A percentile compares a stretch with the other conserved stretches of the same genome.
Conservation (phyloP, 2,329 filamentous ascomycete species). For the Chaetomiaceae sp. region DNA sequence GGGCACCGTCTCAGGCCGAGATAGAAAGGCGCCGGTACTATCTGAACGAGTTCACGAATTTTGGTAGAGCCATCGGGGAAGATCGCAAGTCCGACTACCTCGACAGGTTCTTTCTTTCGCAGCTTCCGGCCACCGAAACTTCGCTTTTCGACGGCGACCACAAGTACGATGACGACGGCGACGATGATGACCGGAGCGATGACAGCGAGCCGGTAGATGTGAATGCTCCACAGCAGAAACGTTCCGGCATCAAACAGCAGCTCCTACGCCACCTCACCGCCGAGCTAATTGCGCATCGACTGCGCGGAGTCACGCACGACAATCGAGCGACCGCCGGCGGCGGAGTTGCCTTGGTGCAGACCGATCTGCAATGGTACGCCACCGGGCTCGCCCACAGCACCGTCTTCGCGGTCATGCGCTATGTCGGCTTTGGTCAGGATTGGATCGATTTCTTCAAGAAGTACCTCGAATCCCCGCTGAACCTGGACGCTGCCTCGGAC, state of each 20-base stretch:
- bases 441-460: slow-evolving; percentile 40
- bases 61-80: slow-evolving; percentile 6
- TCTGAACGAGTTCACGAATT: slow-evolving; percentile 2
- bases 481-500: slow-evolving; percentile 33
- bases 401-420: slow-evolving; percentile 36
- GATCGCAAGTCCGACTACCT: slow-evolving; percentile 23
- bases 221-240: slow-evolving; percentile 17
- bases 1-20: slow-evolving; percentile 21
- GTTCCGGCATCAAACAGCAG: slow-evolving; percentile 32
- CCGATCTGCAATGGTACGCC: slow-evolving; percentile 37
- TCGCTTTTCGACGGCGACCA: slow-evolving; percentile 22
- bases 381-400: slow-evolving; percentile 40
- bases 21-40: slow-evolving; percentile 26
- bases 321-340: slow-evolving; percentile 7
- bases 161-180: slow-evolving; percentile 19
- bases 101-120: slow-evolving; percentile 30
- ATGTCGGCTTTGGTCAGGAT: slow-evolving; percentile 37
- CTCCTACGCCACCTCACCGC: slow-evolving; percentile 35
- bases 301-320: slow-evolving; percentile 27
- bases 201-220: slow-evolving; percentile 4
- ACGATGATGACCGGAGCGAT: slow-evolving; percentile 19
- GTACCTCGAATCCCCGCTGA: slow-evolving; percentile 40
- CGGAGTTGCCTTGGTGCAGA: slow-evolving; percentile 34
- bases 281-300: slow-evolving; percentile 31
- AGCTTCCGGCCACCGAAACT: slow-evolving; percentile 27